A percentile compares a stretch with the other conserved stretches of the same genome.
phyloP scores from a whole-genome alignment of 1,284 basidiomycete genomes.

The Microbotryomycetes sp. region DNA sequence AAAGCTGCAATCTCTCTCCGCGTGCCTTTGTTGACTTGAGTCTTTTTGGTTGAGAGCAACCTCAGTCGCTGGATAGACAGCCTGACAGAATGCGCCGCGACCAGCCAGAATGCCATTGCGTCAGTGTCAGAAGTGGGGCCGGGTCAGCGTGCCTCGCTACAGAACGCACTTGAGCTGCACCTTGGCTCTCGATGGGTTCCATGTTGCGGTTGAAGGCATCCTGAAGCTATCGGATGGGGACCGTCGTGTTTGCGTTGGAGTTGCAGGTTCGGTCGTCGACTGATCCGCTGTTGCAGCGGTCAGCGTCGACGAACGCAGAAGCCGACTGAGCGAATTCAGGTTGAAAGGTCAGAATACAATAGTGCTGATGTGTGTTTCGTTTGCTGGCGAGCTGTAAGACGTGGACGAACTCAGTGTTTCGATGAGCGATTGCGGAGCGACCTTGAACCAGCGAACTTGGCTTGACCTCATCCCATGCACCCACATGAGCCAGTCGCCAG shows the following conservation, averaged over 20 bases:
- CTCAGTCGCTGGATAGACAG: slow-evolving; percentile 84
- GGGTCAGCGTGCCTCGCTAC: background rate
- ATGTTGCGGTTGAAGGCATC: slow-evolving; percentile 12
- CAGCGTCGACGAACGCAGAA: background rate
- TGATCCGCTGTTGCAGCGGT: background rate
- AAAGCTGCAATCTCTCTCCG: slow-evolving; percentile 60
- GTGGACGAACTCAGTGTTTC: too few relatives aligned
- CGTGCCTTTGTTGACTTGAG: slow-evolving; percentile 77
- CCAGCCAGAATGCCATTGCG: too few relatives aligned
- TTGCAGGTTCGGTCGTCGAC: background rate
- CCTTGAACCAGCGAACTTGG: too few relatives aligned
- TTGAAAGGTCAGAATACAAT: too few relatives aligned
- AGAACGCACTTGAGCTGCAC: background rate
- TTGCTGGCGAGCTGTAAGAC: too few relatives aligned
- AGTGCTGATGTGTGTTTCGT: too few relatives aligned
- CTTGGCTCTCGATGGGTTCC: slow-evolving; percentile 19
- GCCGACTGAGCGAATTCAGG: slow-evolving; percentile 11
- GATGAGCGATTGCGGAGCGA: too few relatives aligned
- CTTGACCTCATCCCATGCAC: too few relatives aligned
- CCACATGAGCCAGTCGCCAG: too few relatives aligned
- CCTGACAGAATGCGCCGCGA: slow-evolving; percentile 47
- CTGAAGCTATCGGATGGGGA: background rate
- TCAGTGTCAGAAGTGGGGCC: background rate
- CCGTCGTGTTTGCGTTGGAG: background rate
- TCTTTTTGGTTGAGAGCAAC: slow-evolving; percentile 86